Evolutionary conservation across 306 rosid species (phyloP), one percentile per base, ranked within the genome.

Genomic region (Pyrus pyrifolia): DNA sequence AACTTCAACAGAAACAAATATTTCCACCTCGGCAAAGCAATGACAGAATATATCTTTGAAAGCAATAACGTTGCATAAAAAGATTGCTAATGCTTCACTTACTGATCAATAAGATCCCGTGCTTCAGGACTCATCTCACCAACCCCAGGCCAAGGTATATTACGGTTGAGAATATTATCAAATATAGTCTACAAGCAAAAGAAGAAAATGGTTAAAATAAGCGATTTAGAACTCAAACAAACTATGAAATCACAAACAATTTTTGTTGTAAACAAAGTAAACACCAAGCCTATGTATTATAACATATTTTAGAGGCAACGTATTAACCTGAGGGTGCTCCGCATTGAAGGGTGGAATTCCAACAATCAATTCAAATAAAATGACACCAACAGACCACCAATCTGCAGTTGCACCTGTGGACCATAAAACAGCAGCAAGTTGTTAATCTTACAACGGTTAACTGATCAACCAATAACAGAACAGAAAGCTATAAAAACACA

Each of bases 371-470:
- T 96, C 99, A 83, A 92, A 96, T 84, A 96, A 89, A 82, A 96
- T 91, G 79, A 96, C 91, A 61, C 99, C 99, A 77, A 92, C 99
- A 79, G 99, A 96, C 99, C 99, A 96, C 99, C 99, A 96, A 86
- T 96, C 99, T 0, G 99, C 99, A 69, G 98, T 96, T 83, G 87
- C 88, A 52, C 86, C 99, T 96, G 86, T 70, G 77, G 59, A 74
- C 77, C 55, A 67, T 8, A 58, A 52, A 45, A 69, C 74, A 27
- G 62, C n/a, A 55, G 21, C 65, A 73, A 12, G 73, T 25, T 70
- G n/a, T 62, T 70, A 62, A 45, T 51, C 71, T 13, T 40, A 51
- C 38, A 55, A 42, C n/a, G 58, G 65, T 53, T 73, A 33, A 85
- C 40, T 19, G 63, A 79, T 51, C 68, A 45, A 19, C 49, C 49